phyloP scores from a whole-genome alignment of 2,329 filamentous ascomycete species.

The Aspergillus luchuensis region DNA sequence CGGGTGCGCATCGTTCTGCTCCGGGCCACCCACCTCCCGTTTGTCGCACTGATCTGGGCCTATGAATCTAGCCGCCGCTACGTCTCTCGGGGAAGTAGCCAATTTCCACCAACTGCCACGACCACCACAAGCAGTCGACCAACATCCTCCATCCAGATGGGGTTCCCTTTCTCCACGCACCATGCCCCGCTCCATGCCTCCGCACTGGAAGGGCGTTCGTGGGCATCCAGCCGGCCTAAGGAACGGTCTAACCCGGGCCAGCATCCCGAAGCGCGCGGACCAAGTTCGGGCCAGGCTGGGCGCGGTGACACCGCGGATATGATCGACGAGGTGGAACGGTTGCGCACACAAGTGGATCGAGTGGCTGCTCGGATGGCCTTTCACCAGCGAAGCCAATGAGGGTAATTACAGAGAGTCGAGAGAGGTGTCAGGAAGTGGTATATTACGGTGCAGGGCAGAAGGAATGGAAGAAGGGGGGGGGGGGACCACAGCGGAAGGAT shows the following conservation, averaged over 20 bases:
- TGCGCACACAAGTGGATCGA: constrained; percentile 40
- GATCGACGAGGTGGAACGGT: constrained; percentile 39
- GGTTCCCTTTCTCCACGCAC: constrained; percentile 24
- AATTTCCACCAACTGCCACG: constrained; percentile 25
- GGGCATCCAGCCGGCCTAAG: constrained; percentile 21
- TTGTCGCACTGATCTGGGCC: constrained; percentile 59
- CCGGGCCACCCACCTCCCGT: constrained; percentile 60
- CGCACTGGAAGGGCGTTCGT: constrained; percentile 25
- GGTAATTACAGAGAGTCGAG: background rate
- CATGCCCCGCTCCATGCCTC: constrained; percentile 29
- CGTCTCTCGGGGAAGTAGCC: constrained; percentile 27
- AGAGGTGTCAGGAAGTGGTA: constrained; percentile 3
- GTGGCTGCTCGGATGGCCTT: constrained; percentile 31
- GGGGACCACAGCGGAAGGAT: constrained; percentile 3
- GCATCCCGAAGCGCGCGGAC: constrained; percentile 28
- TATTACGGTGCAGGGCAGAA: constrained; percentile 2
- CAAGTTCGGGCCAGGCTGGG: constrained; percentile 22
- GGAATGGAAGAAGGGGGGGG: background rate
- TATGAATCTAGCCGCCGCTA: constrained; percentile 50
- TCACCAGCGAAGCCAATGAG: constrained; percentile 23
- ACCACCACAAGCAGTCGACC: constrained; percentile 20
- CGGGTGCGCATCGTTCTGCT: constrained; percentile 60
- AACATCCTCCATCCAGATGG: constrained; percentile 25
- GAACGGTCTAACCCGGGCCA: constrained; percentile 26
- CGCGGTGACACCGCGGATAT: constrained; percentile 34